These are phyloP conservation scores for Pholiota conissans DNA, from an alignment of 768 basidiomycete genomes.

Conservation along the genomic window DNA sequence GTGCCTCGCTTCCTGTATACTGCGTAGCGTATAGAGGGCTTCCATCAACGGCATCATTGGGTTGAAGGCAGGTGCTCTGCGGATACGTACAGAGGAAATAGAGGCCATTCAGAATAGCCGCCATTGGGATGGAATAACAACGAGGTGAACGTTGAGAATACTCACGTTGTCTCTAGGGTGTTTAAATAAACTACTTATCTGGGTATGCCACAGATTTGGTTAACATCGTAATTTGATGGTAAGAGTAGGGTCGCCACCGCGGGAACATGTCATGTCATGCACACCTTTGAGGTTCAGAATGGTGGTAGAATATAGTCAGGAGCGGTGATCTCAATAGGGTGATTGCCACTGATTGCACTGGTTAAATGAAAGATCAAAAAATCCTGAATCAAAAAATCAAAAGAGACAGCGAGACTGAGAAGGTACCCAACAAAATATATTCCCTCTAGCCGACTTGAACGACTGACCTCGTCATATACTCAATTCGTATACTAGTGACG, in stretches of 20 bases:
- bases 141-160: neutral
- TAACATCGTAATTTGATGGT: too few species aligned
- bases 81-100: neutral
- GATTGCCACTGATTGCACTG: too few species aligned
- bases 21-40: neutral
- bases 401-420: too few species aligned
- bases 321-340: too few species aligned
- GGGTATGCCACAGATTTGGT: too few species aligned
- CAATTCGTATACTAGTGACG: constrained; percentile 41
- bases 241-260: too few species aligned
- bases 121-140: neutral
- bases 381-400: too few species aligned
- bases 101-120: neutral
- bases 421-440: neutral
- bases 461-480: constrained; percentile 10
- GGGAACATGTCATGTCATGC: too few species aligned
- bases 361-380: too few species aligned
- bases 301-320: too few species aligned
- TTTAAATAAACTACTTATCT: neutral
- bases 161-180: neutral
- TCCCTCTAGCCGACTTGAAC: constrained; percentile 11
- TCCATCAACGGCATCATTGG: neutral
- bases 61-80: neutral
- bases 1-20: neutral
- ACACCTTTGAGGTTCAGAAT: too few species aligned